These are phyloP conservation scores for Gossypium schwendimanii DNA, from an alignment of 441 rosid species.

Conservation along the genomic window DNA sequence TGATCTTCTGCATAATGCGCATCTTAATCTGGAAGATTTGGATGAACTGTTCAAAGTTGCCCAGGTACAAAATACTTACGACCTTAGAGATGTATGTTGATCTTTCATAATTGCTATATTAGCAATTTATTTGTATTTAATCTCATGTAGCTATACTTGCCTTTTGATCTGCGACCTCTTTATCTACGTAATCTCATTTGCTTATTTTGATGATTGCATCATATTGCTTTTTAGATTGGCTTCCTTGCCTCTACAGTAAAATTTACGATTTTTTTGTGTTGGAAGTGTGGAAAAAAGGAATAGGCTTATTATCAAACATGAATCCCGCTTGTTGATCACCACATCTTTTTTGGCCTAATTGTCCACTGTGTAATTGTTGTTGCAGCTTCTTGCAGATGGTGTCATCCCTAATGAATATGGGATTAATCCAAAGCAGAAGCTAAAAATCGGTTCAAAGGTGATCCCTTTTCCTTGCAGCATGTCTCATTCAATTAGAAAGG, in stretches of 20 bases:
- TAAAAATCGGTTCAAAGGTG: slow-evolving; percentile 98
- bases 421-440: slow-evolving; percentile 93
- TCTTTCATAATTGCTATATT: background rate
- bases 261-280: background rate
- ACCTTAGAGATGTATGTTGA: background rate
- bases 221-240: background rate
- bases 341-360: background rate
- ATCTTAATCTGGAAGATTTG: slow-evolving; percentile 87
- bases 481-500: slow-evolving; percentile 1
- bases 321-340: background rate
- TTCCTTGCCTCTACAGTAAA: background rate
- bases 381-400: slow-evolving; percentile 67
- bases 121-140: background rate
- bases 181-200: background rate
- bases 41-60: slow-evolving; percentile 95
- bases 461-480: slow-evolving; percentile 6
- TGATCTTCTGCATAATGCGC: slow-evolving; percentile 96
- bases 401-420: slow-evolving; percentile 99
- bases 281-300: background rate
- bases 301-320: background rate
- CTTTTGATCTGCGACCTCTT: background rate
- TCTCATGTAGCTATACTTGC: background rate
- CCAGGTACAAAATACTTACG: slow-evolving; percentile 50
- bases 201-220: background rate
- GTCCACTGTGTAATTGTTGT: slow-evolving; percentile 11